A percentile compares a stretch with the other conserved stretches of the same genome.
Evolutionary conservation across 2,329 filamentous ascomycete species (phyloP).

Genomic region (Ceratocystis variospora): DNA sequence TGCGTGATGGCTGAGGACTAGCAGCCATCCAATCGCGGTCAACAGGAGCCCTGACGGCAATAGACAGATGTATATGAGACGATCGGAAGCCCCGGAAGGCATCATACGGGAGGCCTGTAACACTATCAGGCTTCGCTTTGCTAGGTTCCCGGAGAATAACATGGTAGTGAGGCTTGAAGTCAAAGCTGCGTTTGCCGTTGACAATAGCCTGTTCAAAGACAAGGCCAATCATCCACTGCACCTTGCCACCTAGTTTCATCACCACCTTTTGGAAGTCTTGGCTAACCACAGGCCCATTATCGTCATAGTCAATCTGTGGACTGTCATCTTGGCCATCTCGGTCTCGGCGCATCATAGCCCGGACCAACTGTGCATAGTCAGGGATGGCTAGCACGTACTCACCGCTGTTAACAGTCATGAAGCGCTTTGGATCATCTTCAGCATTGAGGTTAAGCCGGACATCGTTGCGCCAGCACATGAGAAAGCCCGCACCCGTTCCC

Average conservation of each 20-base stretch:
- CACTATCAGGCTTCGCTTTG: conserved; percentile 46
- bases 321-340: conserved; percentile 38
- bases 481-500: conserved; percentile 81
- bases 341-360: conserved; percentile 41
- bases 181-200: conserved; percentile 60
- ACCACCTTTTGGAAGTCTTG: conserved; percentile 95
- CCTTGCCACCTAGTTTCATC: conserved; percentile 96
- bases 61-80: conserved; percentile 88
- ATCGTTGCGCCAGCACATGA: conserved; percentile 97
- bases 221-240: conserved; percentile 80
- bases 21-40: conserved; percentile 75
- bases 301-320: background rate
- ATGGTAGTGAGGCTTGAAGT: conserved; percentile 86
- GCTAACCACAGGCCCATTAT: background rate
- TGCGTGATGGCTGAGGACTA: conserved; percentile 62
- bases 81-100: conserved; percentile 96
- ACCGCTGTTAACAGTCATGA: conserved; percentile 91
- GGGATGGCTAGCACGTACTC: conserved; percentile 91
- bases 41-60: conserved; percentile 75
- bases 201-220: conserved; percentile 80
- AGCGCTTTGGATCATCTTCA: conserved; percentile 74
- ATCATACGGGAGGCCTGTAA: conserved; percentile 53
- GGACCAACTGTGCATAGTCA: conserved; percentile 79
- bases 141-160: conserved; percentile 72
- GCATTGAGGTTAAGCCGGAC: conserved; percentile 76